A percentile compares a stretch with the other conserved stretches of the same genome.
Evolutionary conservation across 225 moss, liverwort and hornwort species (phyloP).

Genomic region (Polytrichum commune): DNA sequence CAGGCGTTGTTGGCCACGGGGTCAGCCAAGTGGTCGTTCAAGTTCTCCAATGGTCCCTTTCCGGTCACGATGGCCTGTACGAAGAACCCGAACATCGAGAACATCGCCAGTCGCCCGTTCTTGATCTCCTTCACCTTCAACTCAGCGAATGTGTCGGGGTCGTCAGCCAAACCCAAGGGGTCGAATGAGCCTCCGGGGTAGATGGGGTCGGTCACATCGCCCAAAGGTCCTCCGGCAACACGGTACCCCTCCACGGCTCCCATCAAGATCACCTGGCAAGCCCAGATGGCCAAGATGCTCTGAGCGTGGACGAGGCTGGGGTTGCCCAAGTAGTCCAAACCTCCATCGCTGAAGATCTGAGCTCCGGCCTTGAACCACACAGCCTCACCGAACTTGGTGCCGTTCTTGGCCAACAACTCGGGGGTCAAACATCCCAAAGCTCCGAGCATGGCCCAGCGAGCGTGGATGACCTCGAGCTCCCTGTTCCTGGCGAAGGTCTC

Average conservation of each 20-base stretch:
- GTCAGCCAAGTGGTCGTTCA: slow-evolving; percentile 39
- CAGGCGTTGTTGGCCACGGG: slow-evolving; percentile 26
- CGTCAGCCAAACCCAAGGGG: slow-evolving; percentile 47
- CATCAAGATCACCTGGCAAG: slow-evolving; percentile 34
- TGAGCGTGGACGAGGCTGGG: slow-evolving; percentile 37
- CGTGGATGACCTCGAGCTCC: slow-evolving; percentile 48
- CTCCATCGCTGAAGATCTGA: slow-evolving; percentile 38
- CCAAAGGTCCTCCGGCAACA: slow-evolving; percentile 45
- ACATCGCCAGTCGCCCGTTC: slow-evolving; percentile 50
- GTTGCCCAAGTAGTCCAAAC: slow-evolving; percentile 39
- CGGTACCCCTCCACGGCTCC: slow-evolving; percentile 46
- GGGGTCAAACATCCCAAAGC: slow-evolving; percentile 39
- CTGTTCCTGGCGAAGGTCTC: slow-evolving; percentile 46
- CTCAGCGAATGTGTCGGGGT: slow-evolving; percentile 51
- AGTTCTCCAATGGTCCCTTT: slow-evolving; percentile 44
- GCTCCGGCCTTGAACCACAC: slow-evolving; percentile 52
- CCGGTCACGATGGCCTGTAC: slow-evolving; percentile 53
- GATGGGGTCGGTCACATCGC: slow-evolving; percentile 34
- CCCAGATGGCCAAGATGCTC: slow-evolving; percentile 39
- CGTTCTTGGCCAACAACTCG: slow-evolving; percentile 37
- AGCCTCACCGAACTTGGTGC: slow-evolving; percentile 33
- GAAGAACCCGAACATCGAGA: slow-evolving; percentile 52
- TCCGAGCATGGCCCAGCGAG: slow-evolving; percentile 46
- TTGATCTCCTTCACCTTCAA: slow-evolving; percentile 56
- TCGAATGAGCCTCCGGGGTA: slow-evolving; percentile 51